phyloP scores from a whole-genome alignment of 2,329 filamentous ascomycete genomes.

The Fusarium hostae region DNA sequence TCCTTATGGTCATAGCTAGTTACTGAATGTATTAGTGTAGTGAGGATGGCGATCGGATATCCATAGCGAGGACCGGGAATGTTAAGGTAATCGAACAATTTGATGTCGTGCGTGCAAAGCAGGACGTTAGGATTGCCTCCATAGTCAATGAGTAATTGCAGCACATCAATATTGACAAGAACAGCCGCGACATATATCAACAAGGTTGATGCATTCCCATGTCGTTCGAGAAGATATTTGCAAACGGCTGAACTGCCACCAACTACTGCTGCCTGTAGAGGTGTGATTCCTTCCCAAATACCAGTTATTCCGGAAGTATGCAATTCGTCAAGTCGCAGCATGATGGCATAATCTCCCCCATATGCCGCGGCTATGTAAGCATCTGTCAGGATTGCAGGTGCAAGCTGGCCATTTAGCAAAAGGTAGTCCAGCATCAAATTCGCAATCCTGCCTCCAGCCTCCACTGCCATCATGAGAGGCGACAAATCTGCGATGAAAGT shows the following conservation, averaged over 20 bases:
- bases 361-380: fast-evolving
- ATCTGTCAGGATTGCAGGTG: fast-evolving
- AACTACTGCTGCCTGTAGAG: fast-evolving
- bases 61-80: fast-evolving
- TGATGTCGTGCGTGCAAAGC: fast-evolving
- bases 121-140: fast-evolving
- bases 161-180: fast-evolving
- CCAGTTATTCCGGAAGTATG: fast-evolving
- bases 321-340: fast-evolving
- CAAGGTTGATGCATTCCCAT: fast-evolving
- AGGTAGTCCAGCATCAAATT: background rate
- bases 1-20: too few relatives aligned
- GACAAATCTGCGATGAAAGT: background rate
- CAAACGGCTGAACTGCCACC: fast-evolving
- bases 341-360: fast-evolving
- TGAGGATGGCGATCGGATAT: too few relatives aligned
- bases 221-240: fast-evolving
- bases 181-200: fast-evolving
- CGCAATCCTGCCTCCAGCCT: fast-evolving
- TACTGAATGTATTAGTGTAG: too few relatives aligned
- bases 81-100: background rate
- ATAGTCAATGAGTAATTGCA: fast-evolving
- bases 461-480: background rate
- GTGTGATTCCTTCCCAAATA: fast-evolving
- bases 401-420: fast-evolving